phyloP scores from a whole-genome alignment of 306 rosid species.

The Medicago lupulina region DNA sequence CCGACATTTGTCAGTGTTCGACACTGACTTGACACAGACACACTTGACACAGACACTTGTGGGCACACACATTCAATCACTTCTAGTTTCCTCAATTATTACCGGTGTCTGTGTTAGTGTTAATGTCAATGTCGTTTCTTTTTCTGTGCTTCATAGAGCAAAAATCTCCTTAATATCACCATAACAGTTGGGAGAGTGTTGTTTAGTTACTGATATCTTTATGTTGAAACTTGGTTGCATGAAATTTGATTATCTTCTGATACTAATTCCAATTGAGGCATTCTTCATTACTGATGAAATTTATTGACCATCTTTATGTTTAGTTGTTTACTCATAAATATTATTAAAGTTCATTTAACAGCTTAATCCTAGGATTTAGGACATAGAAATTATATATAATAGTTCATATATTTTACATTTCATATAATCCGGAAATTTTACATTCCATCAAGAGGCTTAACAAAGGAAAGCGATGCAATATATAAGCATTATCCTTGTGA shows the following conservation, averaged over 20 bases:
- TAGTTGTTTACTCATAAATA: neutral
- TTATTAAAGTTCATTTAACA: neutral
- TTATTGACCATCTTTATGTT: neutral
- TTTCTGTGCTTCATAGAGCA: neutral
- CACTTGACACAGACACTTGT: neutral
- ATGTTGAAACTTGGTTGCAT: neutral
- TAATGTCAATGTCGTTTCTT: neutral
- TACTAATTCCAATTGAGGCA: neutral
- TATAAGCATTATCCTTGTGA: neutral
- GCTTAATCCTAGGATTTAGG: neutral
- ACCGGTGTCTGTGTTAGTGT: neutral
- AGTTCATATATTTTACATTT: no score
- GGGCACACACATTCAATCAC: neutral
- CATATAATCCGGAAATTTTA: neutral
- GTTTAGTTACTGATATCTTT: neutral
- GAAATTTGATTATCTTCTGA: neutral
- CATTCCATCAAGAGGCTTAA: neutral
- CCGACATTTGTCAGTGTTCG: neutral
- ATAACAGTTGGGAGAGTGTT: neutral
- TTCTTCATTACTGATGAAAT: constrained; percentile 9
- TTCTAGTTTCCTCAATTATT: neutral
- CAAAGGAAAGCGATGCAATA: neutral
- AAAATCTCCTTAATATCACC: neutral
- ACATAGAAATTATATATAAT: no score
- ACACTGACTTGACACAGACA: neutral